These are phyloP conservation scores for Penicillium sp. DNA, from an alignment of 2,329 filamentous ascomycete genomes.

Conservation along the genomic window DNA sequence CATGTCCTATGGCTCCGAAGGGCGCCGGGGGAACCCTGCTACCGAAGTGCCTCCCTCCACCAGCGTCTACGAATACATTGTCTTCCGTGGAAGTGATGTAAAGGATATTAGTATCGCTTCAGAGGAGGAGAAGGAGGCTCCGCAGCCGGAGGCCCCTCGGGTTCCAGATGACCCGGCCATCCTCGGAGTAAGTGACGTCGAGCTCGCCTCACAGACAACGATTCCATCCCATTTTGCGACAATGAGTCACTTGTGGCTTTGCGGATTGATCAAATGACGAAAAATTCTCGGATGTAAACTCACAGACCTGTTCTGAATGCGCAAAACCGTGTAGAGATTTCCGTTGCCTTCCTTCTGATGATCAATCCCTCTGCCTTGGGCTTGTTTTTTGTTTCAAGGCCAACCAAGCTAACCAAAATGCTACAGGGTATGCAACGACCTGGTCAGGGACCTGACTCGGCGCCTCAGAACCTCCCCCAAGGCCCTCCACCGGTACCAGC, in stretches of 20 bases:
- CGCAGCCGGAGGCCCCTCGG: slow-evolving; percentile 72
- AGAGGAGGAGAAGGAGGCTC: slow-evolving; percentile 67
- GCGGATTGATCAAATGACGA: slow-evolving; percentile 60
- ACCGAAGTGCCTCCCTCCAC: slow-evolving; percentile 84
- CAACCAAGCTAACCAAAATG: slow-evolving; percentile 21
- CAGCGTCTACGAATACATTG: slow-evolving; percentile 96
- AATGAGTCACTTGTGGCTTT: slow-evolving; percentile 6
- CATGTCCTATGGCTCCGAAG: slow-evolving; percentile 90
- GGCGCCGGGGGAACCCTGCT: slow-evolving; percentile 72
- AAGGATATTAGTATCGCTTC: slow-evolving; percentile 96
- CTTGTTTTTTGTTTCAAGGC: slow-evolving; percentile 1
- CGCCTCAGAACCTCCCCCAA: slow-evolving; percentile 40
- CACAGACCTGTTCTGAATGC: slow-evolving; percentile 77
- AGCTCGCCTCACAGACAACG: slow-evolving; percentile 5
- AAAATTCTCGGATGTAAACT: slow-evolving; percentile 97
- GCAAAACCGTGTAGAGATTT: slow-evolving; percentile 96
- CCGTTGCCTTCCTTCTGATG: slow-evolving; percentile 99
- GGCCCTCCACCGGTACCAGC: slow-evolving; percentile 43
- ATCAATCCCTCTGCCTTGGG: slow-evolving; percentile 22
- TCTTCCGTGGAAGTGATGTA: slow-evolving; percentile 96
- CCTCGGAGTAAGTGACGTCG: slow-evolving; percentile 80
- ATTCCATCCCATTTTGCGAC: slow-evolving; percentile 3
- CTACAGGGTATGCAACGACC: slow-evolving; percentile 47
- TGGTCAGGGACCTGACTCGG: slow-evolving; percentile 18
- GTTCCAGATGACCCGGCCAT: slow-evolving; percentile 96